These are phyloP conservation scores for Coprinellus aureogranulatus DNA, from an alignment of 768 basidiomycete genomes.

Conservation along the genomic window DNA sequence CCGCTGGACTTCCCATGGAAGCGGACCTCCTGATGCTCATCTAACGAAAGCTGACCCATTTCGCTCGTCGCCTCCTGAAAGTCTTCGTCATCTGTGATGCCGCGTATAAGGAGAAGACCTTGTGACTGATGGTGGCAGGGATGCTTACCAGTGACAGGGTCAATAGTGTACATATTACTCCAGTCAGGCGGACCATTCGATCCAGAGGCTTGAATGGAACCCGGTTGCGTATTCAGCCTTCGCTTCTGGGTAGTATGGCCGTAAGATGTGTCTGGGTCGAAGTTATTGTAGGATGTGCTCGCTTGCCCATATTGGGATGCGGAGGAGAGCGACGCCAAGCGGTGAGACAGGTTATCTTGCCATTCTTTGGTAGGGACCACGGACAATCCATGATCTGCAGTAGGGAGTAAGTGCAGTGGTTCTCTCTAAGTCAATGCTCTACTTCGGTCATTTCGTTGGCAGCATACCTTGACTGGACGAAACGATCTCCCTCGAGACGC, in stretches of 20 bases:
- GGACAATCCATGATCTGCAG: conserved; percentile 59
- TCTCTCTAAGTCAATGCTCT: conserved; percentile 1
- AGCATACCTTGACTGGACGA: conserved; percentile 61
- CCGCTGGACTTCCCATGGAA: conserved; percentile 81
- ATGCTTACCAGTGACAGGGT: conserved; percentile 27
- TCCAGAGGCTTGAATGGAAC: conserved; percentile 10
- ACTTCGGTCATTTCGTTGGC: conserved; percentile 2
- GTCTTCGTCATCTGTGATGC: conserved; percentile 35
- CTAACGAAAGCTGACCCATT: conserved; percentile 69
- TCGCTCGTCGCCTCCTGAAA: conserved; percentile 50
- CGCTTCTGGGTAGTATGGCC: conserved; percentile 46
- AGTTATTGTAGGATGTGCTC: conserved; percentile 8
- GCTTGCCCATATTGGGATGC: conserved; percentile 18
- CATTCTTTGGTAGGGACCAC: conserved; percentile 71
- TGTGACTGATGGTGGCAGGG: neutral
- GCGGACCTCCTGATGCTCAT: conserved; percentile 79
- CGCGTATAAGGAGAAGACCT: conserved; percentile 1
- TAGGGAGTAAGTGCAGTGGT: neutral
- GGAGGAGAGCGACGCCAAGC: conserved; percentile 38
- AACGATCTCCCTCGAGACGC: conserved; percentile 76
- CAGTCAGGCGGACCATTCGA: conserved; percentile 41
- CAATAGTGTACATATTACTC: conserved; percentile 62
- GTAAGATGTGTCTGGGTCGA: conserved; percentile 18
- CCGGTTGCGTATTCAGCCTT: conserved; percentile 33
- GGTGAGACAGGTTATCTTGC: conserved; percentile 69